Evolutionary conservation across 352 stramenopile genomes (phyloP).

Genomic region (Lagenidium giganteum): DNA sequence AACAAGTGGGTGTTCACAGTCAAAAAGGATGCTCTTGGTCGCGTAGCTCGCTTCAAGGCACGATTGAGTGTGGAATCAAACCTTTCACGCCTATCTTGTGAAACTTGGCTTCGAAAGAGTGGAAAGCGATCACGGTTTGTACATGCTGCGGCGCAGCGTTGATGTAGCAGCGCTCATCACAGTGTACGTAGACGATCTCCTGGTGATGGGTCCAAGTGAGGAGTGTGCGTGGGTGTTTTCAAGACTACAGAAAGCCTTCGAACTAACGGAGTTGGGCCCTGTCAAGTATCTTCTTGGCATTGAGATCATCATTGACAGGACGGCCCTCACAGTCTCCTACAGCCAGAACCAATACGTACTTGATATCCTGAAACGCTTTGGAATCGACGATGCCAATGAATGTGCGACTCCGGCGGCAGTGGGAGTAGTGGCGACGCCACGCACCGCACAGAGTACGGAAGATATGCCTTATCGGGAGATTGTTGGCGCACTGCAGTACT

Average conservation of each 20-base stretch:
- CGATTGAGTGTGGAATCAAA: slow-evolving; percentile 7
- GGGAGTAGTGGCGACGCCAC: too few relatives aligned
- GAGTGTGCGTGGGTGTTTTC: background rate
- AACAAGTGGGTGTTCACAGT: slow-evolving; percentile 10
- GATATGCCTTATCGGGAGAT: slow-evolving; percentile 3
- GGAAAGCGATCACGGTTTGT: background rate
- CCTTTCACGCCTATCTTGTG: background rate
- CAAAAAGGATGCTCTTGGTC: slow-evolving; percentile 9
- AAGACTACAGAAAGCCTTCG: background rate
- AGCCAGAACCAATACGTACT: too few relatives aligned
- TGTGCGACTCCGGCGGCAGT: too few relatives aligned
- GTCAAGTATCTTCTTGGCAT: slow-evolving; percentile 6
- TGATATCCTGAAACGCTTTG: too few relatives aligned
- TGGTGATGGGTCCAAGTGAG: background rate
- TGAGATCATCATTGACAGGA: slow-evolving; percentile 4
- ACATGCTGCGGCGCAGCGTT: background rate
- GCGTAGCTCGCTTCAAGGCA: slow-evolving; percentile 10
- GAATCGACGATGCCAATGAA: too few relatives aligned
- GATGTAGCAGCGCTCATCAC: background rate
- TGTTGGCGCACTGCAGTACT: slow-evolving; percentile 6
- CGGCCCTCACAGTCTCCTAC: too few relatives aligned
- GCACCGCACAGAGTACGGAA: too few relatives aligned
- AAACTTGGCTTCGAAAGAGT: background rate
- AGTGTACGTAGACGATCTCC: slow-evolving; percentile 4
- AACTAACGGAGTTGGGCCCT: background rate